Evolutionary conservation across 768 basidiomycete species (phyloP).

Genomic region (Psilocybe tampanensis): DNA sequence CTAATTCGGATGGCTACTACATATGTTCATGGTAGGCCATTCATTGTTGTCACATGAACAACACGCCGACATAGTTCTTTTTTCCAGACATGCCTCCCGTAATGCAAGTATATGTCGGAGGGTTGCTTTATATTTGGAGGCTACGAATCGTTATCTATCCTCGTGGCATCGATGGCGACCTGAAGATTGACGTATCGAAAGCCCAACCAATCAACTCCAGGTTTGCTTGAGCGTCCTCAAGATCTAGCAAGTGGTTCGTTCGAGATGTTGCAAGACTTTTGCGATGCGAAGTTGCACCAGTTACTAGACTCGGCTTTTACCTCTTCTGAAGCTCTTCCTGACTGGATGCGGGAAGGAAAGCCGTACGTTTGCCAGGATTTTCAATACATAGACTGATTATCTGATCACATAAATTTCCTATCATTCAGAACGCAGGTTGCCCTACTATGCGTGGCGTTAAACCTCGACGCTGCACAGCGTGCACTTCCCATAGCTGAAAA

Average conservation of each 20-base stretch:
- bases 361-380: neutral
- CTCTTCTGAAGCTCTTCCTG: neutral
- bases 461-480: constrained; percentile 1
- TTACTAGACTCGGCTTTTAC: neutral
- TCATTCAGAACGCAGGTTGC: neutral
- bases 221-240: neutral
- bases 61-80: too few species aligned
- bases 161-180: too few species aligned
- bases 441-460: neutral
- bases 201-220: too few species aligned
- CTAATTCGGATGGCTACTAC: too few species aligned
- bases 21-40: too few species aligned
- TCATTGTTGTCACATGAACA: too few species aligned
- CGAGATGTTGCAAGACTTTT: neutral
- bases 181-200: too few species aligned
- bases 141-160: too few species aligned
- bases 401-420: neutral
- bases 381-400: neutral
- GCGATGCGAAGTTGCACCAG: neutral
- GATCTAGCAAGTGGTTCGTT: neutral
- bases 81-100: too few species aligned
- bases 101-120: too few species aligned
- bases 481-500: constrained; percentile 4
- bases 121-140: too few species aligned
- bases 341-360: neutral